Conservation (phyloP, 1,139 yeast species). For the Barnettozyma hawaiiensis region DNA sequence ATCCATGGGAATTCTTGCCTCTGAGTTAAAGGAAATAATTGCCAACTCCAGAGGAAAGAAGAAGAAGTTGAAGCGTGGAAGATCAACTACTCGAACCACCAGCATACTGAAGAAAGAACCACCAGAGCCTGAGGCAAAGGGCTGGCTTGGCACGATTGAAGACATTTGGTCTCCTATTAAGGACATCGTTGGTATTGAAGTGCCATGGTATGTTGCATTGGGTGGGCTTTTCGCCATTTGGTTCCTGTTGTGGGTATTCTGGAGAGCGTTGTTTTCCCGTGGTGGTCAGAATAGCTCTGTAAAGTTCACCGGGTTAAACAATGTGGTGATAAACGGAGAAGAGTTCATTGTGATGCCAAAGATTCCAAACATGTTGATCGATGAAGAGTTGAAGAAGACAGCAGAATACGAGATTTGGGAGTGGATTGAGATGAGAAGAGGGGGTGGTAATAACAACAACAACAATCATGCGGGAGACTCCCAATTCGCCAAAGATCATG, state of each 20-base stretch:
- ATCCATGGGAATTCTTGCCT: slow-evolving; percentile 52
- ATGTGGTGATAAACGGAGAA: slow-evolving; percentile 36
- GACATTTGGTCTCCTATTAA: slow-evolving; percentile 11
- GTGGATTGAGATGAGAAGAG: slow-evolving; percentile 64
- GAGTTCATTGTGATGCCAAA: slow-evolving; percentile 45
- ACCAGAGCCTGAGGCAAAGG: slow-evolving; percentile 7
- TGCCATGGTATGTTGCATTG: slow-evolving; percentile 1
- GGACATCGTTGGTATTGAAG: slow-evolving; percentile 3
- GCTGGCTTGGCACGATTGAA: slow-evolving; percentile 15
- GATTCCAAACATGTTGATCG: slow-evolving; percentile 37
- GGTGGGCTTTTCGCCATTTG: slow-evolving; percentile 14
- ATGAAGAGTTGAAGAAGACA: slow-evolving; percentile 33
- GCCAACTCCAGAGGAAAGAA: slow-evolving; percentile 25
- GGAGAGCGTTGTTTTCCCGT: slow-evolving; percentile 6
- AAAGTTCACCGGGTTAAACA: slow-evolving; percentile 21
- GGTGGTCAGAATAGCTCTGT: not conserved
- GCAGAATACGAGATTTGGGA: slow-evolving; percentile 73
- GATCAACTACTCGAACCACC: not conserved
- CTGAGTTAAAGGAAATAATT: slow-evolving; percentile 48
- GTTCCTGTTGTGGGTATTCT: slow-evolving; percentile 22
- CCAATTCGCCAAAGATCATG: slow-evolving; percentile 18
- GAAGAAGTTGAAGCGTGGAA: slow-evolving; percentile 23
- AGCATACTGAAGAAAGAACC: slow-evolving; percentile 11
- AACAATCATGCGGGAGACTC: slow-evolving; percentile 7
- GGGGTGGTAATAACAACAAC: slow-evolving; percentile 18